These are phyloP conservation scores for Russula abietina DNA, from an alignment of 768 basidiomycete species.

Conservation along the genomic window DNA sequence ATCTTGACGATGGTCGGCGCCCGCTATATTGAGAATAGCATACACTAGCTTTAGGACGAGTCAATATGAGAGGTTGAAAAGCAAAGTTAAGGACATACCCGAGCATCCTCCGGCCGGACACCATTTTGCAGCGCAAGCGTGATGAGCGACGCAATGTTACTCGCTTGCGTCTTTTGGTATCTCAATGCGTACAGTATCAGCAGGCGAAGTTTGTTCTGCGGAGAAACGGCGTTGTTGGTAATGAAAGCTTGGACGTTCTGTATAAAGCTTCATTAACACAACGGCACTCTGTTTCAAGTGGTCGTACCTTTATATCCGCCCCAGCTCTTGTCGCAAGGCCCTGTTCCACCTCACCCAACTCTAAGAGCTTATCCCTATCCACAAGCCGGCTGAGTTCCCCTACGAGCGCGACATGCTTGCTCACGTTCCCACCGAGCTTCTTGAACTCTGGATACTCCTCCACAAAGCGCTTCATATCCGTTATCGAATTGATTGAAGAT, in stretches of 20 bases:
- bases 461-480: slow-evolving; percentile 95
- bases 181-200: slow-evolving; percentile 90
- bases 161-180: slow-evolving; percentile 85
- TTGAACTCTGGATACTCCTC: slow-evolving; percentile 98
- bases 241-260: slow-evolving; percentile 82
- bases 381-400: slow-evolving; percentile 93
- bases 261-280: neutral
- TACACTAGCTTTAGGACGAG: slow-evolving; percentile 71
- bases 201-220: slow-evolving; percentile 80
- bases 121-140: slow-evolving; percentile 71
- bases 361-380: slow-evolving; percentile 76
- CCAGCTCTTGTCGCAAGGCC: slow-evolving; percentile 90
- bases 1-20: slow-evolving; percentile 94
- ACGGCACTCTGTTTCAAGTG: neutral
- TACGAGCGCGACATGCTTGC: slow-evolving; percentile 95
- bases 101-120: slow-evolving; percentile 68
- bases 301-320: slow-evolving; percentile 73
- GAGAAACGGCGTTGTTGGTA: slow-evolving; percentile 56
- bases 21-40: slow-evolving; percentile 85
- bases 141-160: slow-evolving; percentile 75
- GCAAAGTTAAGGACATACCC: slow-evolving; percentile 35
- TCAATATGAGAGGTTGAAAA: neutral
- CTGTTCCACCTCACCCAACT: slow-evolving; percentile 93
- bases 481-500: slow-evolving; percentile 84
- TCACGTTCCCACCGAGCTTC: slow-evolving; percentile 95